Percentiles rank a stretch among this genome's conserved stretches.
Evolutionary conservation across 2,329 filamentous ascomycete genomes (phyloP).

Genomic region (Fusarium nelsonii): DNA sequence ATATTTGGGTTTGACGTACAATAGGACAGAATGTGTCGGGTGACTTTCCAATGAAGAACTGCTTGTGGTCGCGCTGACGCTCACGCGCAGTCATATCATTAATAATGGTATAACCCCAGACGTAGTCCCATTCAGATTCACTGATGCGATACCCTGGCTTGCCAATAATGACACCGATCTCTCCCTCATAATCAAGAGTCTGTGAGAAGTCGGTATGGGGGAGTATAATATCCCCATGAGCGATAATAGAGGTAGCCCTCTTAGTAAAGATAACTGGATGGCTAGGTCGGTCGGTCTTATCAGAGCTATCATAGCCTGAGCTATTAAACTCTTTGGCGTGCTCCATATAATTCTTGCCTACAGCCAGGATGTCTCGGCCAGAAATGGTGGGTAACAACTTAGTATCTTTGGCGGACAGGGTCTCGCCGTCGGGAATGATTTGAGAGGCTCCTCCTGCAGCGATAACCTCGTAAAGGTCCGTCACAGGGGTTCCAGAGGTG

Average conservation of each 20-base stretch:
- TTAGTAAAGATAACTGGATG: conserved; percentile 70
- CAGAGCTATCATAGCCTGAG: conserved; percentile 65
- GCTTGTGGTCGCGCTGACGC: conserved; percentile 67
- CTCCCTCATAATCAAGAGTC: conserved; percentile 67
- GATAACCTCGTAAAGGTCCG: neutral
- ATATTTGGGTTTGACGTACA: conserved; percentile 45
- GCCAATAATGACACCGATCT: conserved; percentile 68
- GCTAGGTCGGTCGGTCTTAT: conserved; percentile 64
- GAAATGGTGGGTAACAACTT: conserved; percentile 61
- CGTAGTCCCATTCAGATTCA: conserved; percentile 59
- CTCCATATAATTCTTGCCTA: conserved; percentile 69
- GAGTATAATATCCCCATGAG: conserved; percentile 60
- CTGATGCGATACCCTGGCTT: conserved; percentile 59
- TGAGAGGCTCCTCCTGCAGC: neutral
- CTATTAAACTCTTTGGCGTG: conserved; percentile 69
- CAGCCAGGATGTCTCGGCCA: conserved; percentile 65
- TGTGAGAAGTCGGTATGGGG: conserved; percentile 61
- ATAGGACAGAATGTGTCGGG: conserved; percentile 68
- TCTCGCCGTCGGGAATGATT: neutral
- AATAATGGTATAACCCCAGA: conserved; percentile 69
- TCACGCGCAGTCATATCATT: conserved; percentile 66
- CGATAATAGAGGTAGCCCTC: conserved; percentile 65
- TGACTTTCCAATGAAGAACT: conserved; percentile 70
- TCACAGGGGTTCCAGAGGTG: neutral
- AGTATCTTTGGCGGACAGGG: conserved; percentile 28